A percentile compares a stretch with the other conserved stretches of the same genome.
phyloP scores from a whole-genome alignment of 345 rosid species.

The Rhodomyrtus tomentosa region DNA sequence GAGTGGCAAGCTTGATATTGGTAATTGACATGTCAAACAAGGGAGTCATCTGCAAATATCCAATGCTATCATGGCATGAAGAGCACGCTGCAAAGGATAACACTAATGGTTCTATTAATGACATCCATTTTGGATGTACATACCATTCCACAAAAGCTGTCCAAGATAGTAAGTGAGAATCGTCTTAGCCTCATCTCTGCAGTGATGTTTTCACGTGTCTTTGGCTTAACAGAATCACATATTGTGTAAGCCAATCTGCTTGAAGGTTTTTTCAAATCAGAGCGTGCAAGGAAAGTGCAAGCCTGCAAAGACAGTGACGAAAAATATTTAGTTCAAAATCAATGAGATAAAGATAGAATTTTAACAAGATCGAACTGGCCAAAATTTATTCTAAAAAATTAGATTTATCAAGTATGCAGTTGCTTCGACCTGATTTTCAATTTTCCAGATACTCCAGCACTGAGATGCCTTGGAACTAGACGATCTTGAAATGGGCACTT shows the following conservation, averaged over 20 bases:
- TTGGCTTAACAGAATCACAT: conserved; percentile 84
- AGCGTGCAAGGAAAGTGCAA: conserved; percentile 87
- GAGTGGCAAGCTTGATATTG: conserved; percentile 92
- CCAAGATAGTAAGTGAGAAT: conserved; percentile 76
- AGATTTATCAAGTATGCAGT: background rate
- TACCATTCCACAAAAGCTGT: conserved; percentile 95
- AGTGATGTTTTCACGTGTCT: conserved; percentile 68
- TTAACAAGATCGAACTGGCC: background rate
- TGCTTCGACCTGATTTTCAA: conserved; percentile 85
- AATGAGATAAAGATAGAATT: background rate
- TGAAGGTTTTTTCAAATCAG: conserved; percentile 83
- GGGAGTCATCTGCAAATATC: conserved; percentile 69
- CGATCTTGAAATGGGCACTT: conserved; percentile 71
- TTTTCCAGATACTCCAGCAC: conserved; percentile 97
- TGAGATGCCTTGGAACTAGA: conserved; percentile 65
- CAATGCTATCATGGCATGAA: background rate
- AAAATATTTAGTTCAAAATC: background rate
- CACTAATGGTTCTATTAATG: background rate
- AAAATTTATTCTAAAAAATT: background rate
- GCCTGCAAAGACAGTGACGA: conserved; percentile 39
- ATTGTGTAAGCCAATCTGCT: conserved; percentile 63
- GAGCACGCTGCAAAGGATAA: background rate
- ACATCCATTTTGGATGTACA: background rate
- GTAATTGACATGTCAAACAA: conserved; percentile 77
- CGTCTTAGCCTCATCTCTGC: conserved; percentile 81